Percentiles rank a stretch among this genome's conserved stretches.
Conservation (phyloP, 805 yeast genomes). For the Martiniozyma abietophila region DNA sequence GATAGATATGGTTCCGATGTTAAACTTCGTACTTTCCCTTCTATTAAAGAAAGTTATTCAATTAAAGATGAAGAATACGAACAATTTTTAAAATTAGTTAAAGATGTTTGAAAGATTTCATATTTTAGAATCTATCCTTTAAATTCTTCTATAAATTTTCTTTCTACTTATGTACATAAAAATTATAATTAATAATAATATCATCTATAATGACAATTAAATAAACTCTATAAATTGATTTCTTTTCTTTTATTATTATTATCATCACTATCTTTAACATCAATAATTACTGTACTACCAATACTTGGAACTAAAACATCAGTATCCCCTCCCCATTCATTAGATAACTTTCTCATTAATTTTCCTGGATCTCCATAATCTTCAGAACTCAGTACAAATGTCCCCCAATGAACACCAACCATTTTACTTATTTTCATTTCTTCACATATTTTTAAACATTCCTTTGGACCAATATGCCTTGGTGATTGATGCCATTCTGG, state of each 20-base stretch:
- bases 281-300: constrained; percentile 60
- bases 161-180: neutral
- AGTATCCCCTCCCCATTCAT: constrained; percentile 25
- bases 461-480: constrained; percentile 77
- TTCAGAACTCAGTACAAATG: constrained; percentile 83
- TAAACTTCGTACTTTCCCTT: constrained; percentile 47
- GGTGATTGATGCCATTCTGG: constrained; percentile 93
- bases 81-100: constrained; percentile 29
- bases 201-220: constrained; percentile 11
- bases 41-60: constrained; percentile 52
- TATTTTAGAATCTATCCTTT: too few species aligned
- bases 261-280: constrained; percentile 22
- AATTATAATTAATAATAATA: constrained; percentile 13
- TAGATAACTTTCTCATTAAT: constrained; percentile 43
- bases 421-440: constrained; percentile 53
- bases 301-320: constrained; percentile 58
- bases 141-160: too few species aligned
- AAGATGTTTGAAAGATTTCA: constrained; percentile 1
- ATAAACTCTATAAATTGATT: constrained; percentile 6
- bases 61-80: constrained; percentile 56
- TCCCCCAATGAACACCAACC: constrained; percentile 95
- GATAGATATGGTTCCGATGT: constrained; percentile 53
- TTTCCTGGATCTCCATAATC: constrained; percentile 77
- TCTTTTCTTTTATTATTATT: constrained; percentile 9
- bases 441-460: constrained; percentile 57